Evolutionary conservation across 2,329 filamentous ascomycete genomes (phyloP).

Genomic region (Penicillium brevicompactum): DNA sequence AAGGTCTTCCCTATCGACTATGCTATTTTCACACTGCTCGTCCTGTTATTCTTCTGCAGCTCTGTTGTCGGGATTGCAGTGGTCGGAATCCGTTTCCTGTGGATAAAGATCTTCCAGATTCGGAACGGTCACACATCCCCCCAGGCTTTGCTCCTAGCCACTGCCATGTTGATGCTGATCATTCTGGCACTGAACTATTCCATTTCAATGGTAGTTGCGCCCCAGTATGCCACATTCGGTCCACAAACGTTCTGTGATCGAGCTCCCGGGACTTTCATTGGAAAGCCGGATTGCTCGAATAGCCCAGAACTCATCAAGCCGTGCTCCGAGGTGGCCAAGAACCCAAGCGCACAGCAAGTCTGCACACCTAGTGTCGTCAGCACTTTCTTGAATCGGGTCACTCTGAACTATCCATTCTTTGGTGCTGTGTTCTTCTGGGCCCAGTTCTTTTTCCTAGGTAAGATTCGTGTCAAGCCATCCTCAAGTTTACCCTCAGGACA

Average conservation of each 20-base stretch:
- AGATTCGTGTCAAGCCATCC: conserved; percentile 7
- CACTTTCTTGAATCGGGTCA: conserved; percentile 89
- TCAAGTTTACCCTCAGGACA: background rate
- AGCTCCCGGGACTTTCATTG: conserved; percentile 61
- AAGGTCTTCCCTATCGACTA: conserved; percentile 91
- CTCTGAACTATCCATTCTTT: conserved; percentile 93
- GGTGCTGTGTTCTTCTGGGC: conserved; percentile 94
- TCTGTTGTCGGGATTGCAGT: conserved; percentile 83
- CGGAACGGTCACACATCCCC: conserved; percentile 85
- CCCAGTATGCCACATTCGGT: conserved; percentile 91
- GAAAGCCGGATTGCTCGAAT: conserved; percentile 73
- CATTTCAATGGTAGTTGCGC: conserved; percentile 89
- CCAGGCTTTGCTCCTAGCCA: conserved; percentile 87
- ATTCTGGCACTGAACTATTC: conserved; percentile 91
- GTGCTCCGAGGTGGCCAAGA: conserved; percentile 76
- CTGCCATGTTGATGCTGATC: conserved; percentile 86
- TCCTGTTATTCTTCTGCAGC: conserved; percentile 84
- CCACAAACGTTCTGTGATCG: conserved; percentile 92
- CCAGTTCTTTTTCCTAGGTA: conserved; percentile 84
- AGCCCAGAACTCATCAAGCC: conserved; percentile 69
- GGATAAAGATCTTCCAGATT: conserved; percentile 91
- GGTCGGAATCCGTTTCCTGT: conserved; percentile 92
- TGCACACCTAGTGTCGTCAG: conserved; percentile 92
- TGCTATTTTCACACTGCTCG: conserved; percentile 78
- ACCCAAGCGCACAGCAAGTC: conserved; percentile 71